These are phyloP conservation scores for Ogataea hybrid DNA, from an alignment of 1,139 yeast species.

Conservation along the genomic window DNA sequence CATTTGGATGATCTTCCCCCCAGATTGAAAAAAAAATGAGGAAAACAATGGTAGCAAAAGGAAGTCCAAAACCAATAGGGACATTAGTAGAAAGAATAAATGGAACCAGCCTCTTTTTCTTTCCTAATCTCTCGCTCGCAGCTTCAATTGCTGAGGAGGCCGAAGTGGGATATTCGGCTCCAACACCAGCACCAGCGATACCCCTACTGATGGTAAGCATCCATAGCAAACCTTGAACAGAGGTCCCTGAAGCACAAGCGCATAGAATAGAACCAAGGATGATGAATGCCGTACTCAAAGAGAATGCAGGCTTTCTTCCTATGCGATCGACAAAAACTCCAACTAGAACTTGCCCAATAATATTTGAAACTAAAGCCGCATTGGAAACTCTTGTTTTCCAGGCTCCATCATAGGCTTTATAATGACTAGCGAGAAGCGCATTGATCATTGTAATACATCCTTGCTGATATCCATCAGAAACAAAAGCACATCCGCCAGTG, in stretches of 20 bases:
- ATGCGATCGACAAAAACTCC: constrained; percentile 46
- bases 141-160: constrained; percentile 66
- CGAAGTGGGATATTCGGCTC: constrained; percentile 70
- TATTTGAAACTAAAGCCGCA: constrained; percentile 49
- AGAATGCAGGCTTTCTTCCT: constrained; percentile 48
- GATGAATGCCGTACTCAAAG: constrained; percentile 43
- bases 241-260: constrained; percentile 48
- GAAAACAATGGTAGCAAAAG: constrained; percentile 47
- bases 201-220: constrained; percentile 69
- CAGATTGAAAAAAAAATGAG: constrained; percentile 48
- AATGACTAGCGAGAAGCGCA: constrained; percentile 34
- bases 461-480: constrained; percentile 53
- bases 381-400: constrained; percentile 49
- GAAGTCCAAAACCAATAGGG: constrained; percentile 51
- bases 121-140: constrained; percentile 48
- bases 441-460: constrained; percentile 50
- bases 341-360: constrained; percentile 46
- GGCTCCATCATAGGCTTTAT: constrained; percentile 35
- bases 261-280: constrained; percentile 45
- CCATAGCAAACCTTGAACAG: constrained; percentile 47
- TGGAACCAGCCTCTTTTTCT: constrained; percentile 41
- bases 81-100: constrained; percentile 47
- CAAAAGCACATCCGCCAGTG: constrained; percentile 48
- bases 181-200: constrained; percentile 70
- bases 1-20: constrained; percentile 18